These are phyloP conservation scores for Podospora pseudocomata DNA, from an alignment of 495 filamentous ascomycete genomes.

Conservation along the genomic window DNA sequence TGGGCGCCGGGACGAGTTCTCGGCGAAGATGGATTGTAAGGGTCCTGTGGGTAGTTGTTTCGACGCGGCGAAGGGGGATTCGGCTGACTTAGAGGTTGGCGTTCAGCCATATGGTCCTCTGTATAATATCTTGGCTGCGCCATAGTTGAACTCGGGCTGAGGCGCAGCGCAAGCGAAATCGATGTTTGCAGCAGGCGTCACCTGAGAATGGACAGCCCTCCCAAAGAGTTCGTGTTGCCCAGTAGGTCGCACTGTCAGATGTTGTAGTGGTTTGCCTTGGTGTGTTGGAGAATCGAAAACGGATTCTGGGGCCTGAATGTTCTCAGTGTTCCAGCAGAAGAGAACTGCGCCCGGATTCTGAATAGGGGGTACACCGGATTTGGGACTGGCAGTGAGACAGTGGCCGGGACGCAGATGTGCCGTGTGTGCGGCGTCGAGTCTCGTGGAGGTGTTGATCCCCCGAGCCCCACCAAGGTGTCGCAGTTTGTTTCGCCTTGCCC, in stretches of 20 bases:
- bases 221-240: neutral
- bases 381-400: neutral
- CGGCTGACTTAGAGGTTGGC: slow-evolving; percentile 37
- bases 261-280: neutral
- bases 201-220: neutral
- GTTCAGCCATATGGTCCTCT: slow-evolving; percentile 39
- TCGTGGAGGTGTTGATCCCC: slow-evolving; percentile 1
- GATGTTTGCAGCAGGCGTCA: neutral
- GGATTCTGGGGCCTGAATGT: neutral
- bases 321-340: neutral
- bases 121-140: slow-evolving; percentile 27
- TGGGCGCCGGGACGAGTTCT: slow-evolving; percentile 35
- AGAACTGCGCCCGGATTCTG: neutral
- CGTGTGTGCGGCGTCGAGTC: slow-evolving; percentile 3
- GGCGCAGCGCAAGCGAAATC: slow-evolving; percentile 14
- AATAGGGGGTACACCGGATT: neutral
- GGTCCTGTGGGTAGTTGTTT: slow-evolving; percentile 26
- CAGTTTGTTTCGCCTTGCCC: slow-evolving; percentile 11
- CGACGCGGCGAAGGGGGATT: slow-evolving; percentile 11
- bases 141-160: slow-evolving; percentile 19
- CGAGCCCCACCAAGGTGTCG: slow-evolving; percentile 9
- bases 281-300: neutral
- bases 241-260: neutral
- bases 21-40: slow-evolving; percentile 22
- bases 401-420: neutral